Evolutionary conservation across 2,329 filamentous ascomycete genomes (phyloP), one percentile per base, ranked within the genome.

Genomic region (Bipolaris bicolor): DNA sequence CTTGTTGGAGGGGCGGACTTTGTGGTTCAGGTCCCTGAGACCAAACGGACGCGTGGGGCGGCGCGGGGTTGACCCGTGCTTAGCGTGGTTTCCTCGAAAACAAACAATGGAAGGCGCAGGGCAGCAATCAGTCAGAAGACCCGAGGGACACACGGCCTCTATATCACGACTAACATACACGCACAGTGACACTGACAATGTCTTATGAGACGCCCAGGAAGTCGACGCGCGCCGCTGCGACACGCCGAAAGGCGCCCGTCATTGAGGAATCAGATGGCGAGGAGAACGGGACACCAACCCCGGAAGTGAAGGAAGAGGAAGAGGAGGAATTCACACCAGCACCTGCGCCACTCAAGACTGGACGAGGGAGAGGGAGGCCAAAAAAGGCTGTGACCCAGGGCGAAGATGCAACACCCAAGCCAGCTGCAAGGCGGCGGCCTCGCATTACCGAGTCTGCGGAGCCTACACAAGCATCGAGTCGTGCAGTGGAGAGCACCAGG

Each of bases 261-360:
- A 80, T 93, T 58, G 92, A 96, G 64, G 92, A 88, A 7, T 82
- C 86, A 18, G 84, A 86, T 22, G 91, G 94, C 40, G 91, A 96
- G 57, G 90, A 92, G 55, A 86, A 90, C 62, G 81, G 86, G 52
- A 77, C 83, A 37, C 80, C 85, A 67, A 81, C 83, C 61, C 64
- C 66, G 15, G 62, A 68, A 37, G 82, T 85, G 69, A 82, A 85
- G 58, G 80, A 86, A 33, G 82, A 85, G 15, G 82, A 89, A 26
- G 90, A 90, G 62, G 91, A 93, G 48, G 91, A 96, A 48, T 95
- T 92, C 69, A 90, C 89, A 43, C 92, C 92, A 2, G 90, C 89
- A 45, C 84, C 89, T 1, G 89, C 89, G 46, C 84, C 89, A 1
- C 81, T 84, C 53, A 84, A 83, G 57, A 82, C 80, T 45, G 85